phyloP scores from a whole-genome alignment of 257 asterid species.

The Petrea volubilis region DNA sequence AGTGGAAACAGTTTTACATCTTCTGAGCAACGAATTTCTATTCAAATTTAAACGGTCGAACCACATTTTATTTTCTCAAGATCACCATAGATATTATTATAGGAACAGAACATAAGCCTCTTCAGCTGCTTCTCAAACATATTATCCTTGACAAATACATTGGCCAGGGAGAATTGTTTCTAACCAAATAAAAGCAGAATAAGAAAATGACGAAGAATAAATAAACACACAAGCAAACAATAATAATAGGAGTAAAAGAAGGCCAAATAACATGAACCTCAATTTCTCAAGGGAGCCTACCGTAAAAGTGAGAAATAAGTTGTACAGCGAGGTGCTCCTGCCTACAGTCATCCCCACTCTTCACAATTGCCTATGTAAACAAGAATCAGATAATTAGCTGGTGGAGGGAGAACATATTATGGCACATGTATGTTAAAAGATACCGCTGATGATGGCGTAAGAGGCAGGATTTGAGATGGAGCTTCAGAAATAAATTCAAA shows the following conservation, averaged over 20 bases:
- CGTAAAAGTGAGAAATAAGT: slow-evolving; percentile 42
- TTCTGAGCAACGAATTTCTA: not conserved
- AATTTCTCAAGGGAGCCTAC: slow-evolving; percentile 14
- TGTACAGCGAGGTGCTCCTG: slow-evolving; percentile 45
- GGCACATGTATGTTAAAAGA: not conserved
- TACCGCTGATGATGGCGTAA: not conserved
- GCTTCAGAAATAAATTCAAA: not conserved
- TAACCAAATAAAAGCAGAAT: not conserved
- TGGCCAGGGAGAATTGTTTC: not conserved
- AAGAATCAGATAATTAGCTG: not conserved
- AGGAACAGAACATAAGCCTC: not conserved
- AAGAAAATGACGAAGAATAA: not conserved
- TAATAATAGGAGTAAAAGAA: not conserved
- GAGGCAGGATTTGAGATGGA: not conserved
- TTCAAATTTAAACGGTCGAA: not conserved
- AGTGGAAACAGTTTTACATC: not conserved
- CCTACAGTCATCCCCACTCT: slow-evolving; percentile 51
- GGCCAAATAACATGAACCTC: not conserved
- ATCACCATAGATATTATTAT: not conserved
- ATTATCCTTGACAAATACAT: not conserved
- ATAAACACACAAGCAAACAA: not conserved
- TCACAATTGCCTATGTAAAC: slow-evolving; percentile 35
- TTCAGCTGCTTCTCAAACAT: not conserved
- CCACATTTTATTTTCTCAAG: not conserved
- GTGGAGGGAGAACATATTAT: not conserved